A percentile compares a stretch with the other conserved stretches of the same genome.
These are phyloP conservation scores for Zygosaccharomyces bailii DNA, from an alignment of 805 yeast species.

Conservation along the genomic window DNA sequence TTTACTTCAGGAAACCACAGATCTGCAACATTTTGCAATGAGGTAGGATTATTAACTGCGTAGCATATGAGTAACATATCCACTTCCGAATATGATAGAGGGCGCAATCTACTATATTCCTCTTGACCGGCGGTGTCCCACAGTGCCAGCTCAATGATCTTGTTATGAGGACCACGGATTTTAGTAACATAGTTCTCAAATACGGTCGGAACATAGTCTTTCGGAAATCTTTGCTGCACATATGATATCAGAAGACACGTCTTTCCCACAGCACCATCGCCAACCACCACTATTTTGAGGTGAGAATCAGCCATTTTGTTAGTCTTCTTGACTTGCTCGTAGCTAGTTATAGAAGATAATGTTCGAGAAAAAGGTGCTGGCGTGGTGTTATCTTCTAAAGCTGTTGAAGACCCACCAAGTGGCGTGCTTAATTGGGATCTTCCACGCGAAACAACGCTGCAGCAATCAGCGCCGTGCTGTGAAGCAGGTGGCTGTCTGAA, in stretches of 20 bases:
- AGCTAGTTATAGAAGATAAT: constrained; percentile 29
- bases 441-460: constrained; percentile 13
- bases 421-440: constrained; percentile 13
- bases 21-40: constrained; percentile 70
- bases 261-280: constrained; percentile 91
- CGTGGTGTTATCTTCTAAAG: constrained; percentile 15
- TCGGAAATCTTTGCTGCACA: constrained; percentile 63
- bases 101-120: constrained; percentile 76
- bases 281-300: constrained; percentile 72
- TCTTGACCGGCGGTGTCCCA: constrained; percentile 95
- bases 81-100: constrained; percentile 75
- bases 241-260: constrained; percentile 68
- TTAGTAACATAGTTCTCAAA: constrained; percentile 73
- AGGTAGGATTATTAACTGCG: constrained; percentile 56
- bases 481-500: constrained; percentile 5
- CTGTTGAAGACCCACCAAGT: constrained; percentile 14
- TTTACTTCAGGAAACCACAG: constrained; percentile 85
- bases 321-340: constrained; percentile 24
- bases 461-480: constrained; percentile 13
- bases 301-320: constrained; percentile 37
- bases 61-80: constrained; percentile 75
- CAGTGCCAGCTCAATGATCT: constrained; percentile 62
- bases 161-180: constrained; percentile 46
- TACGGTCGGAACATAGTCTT: constrained; percentile 73
- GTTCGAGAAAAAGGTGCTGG: constrained; percentile 27